Conservation (phyloP, 176 grass and related monocot genomes). For the Musa schizocarpa region DNA sequence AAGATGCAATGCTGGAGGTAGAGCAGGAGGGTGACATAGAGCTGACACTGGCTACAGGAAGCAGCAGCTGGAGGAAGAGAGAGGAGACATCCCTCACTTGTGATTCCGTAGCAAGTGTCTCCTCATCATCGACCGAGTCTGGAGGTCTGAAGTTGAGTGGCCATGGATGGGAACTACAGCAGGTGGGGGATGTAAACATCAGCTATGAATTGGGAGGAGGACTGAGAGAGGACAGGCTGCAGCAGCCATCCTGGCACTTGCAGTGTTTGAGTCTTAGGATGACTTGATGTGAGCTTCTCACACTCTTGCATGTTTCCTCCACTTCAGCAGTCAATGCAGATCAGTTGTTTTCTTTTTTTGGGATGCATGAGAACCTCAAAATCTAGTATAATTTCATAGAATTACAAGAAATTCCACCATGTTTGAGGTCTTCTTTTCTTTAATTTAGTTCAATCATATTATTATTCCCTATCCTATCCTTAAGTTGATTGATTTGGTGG, state of each 20-base stretch:
- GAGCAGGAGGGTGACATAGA: slow-evolving; percentile 23
- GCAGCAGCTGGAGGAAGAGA: slow-evolving; percentile 10
- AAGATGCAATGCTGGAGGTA: slow-evolving; percentile 20
- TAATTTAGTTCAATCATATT: too few species aligned
- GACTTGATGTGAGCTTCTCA: neutral
- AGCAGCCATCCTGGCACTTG: slow-evolving; percentile 2
- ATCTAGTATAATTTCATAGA: too few species aligned
- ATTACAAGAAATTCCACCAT: too few species aligned
- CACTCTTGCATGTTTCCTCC: neutral
- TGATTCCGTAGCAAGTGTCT: slow-evolving; percentile 30
- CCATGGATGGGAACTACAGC: slow-evolving; percentile 1
- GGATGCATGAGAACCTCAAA: too few species aligned
- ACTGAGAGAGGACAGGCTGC: neutral
- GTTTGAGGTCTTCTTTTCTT: too few species aligned
- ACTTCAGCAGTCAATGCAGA: neutral
- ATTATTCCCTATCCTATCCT: too few species aligned
- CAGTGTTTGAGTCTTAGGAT: slow-evolving; percentile 10
- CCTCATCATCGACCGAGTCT: slow-evolving; percentile 29
- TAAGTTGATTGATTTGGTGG: too few species aligned
- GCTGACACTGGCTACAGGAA: slow-evolving; percentile 30
- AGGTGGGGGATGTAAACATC: neutral
- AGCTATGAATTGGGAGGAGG: neutral
- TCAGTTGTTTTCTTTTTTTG: too few species aligned
- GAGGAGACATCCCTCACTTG: slow-evolving; percentile 24
- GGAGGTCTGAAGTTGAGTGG: slow-evolving; percentile 11